Conservation (phyloP, 1,284 basidiomycete genomes). For the Calocybe gambosa region DNA sequence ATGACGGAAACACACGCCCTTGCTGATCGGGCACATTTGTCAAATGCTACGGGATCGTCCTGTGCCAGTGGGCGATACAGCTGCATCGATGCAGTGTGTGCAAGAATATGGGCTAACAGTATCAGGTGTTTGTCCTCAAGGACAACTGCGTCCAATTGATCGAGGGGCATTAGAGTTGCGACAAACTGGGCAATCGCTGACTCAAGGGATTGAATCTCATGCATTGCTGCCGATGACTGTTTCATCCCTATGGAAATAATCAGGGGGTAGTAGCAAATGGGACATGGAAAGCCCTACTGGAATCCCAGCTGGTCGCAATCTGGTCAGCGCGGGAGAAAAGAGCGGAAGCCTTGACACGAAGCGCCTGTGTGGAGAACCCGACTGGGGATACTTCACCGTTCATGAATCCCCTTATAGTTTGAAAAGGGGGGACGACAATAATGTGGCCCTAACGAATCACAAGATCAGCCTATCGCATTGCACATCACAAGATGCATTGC, state of each 20-base stretch:
- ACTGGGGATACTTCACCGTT: slow-evolving; percentile 47
- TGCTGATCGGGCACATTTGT: slow-evolving; percentile 58
- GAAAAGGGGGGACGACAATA: slow-evolving; percentile 41
- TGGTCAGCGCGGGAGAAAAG: slow-evolving; percentile 62
- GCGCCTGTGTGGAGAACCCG: slow-evolving; percentile 55
- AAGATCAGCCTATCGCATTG: slow-evolving; percentile 4
- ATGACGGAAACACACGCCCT: slow-evolving; percentile 51
- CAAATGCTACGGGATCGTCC: slow-evolving; percentile 53
- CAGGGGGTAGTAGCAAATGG: slow-evolving; percentile 14
- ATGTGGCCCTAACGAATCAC: slow-evolving; percentile 44
- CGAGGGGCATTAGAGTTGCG: slow-evolving; percentile 54
- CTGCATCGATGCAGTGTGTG: slow-evolving; percentile 61
- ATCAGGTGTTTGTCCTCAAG: slow-evolving; percentile 55
- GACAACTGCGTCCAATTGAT: slow-evolving; percentile 53
- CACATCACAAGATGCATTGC: slow-evolving; percentile 1
- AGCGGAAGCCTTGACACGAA: slow-evolving; percentile 70
- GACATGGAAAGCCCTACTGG: slow-evolving; percentile 34
- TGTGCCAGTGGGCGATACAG: slow-evolving; percentile 57
- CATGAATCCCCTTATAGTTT: slow-evolving; percentile 58
- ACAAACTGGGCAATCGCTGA: slow-evolving; percentile 56
- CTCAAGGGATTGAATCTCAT: slow-evolving; percentile 57
- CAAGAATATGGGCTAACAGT: slow-evolving; percentile 57
- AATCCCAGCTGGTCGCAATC: slow-evolving; percentile 53
- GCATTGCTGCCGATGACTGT: slow-evolving; percentile 41
- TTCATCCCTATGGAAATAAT: slow-evolving; percentile 29